phyloP scores from a whole-genome alignment of 257 asterid species.

The Nicotiana paniculata region DNA sequence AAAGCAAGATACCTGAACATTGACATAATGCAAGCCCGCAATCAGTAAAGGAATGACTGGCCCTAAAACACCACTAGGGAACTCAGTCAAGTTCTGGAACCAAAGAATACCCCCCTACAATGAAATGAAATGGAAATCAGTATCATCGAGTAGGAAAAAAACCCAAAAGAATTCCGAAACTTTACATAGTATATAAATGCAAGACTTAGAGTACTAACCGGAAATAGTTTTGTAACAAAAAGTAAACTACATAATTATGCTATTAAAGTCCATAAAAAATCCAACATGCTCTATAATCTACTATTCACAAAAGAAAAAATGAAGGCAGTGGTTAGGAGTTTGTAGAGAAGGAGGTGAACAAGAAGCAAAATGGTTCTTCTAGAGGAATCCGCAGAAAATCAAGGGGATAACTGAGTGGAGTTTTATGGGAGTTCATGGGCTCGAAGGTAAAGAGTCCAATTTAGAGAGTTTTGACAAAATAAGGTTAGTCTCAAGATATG shows the following conservation, averaged over 20 bases:
- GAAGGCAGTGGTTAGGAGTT: not conserved
- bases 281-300: not conserved
- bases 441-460: not conserved
- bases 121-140: not conserved
- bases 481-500: not conserved
- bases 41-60: conserved; percentile 68
- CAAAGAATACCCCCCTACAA: conserved; percentile 77
- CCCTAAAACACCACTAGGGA: conserved; percentile 67
- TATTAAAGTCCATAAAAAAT: not conserved
- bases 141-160: not conserved
- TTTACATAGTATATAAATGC: not conserved
- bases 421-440: not conserved
- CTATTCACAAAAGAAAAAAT: not conserved
- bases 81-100: conserved; percentile 83
- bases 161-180: not conserved
- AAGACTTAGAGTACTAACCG: not conserved
- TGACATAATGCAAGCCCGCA: conserved; percentile 64
- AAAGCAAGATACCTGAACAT: conserved; percentile 56
- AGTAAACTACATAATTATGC: not conserved
- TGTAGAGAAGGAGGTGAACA: not conserved
- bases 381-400: not conserved
- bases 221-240: not conserved
- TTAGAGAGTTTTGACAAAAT: not conserved
- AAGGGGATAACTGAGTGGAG: not conserved
- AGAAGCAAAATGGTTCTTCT: not conserved